Evolutionary conservation across 306 rosid genomes (phyloP), one percentile per base, ranked within the genome.

Genomic region (Fragaria nilgerrensis): DNA sequence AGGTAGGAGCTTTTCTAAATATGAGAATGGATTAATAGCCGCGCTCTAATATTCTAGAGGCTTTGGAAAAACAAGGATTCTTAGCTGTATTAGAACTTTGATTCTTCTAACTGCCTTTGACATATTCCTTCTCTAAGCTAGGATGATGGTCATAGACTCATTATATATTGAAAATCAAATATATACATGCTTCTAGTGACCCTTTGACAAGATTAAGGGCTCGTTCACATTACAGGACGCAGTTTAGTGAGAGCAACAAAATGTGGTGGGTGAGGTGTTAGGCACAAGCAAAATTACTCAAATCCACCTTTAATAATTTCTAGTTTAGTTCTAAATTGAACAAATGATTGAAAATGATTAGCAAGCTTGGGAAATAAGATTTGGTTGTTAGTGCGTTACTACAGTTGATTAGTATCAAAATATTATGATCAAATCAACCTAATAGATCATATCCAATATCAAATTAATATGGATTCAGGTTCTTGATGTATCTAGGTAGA

Each of bases 291-390:
- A 77, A 80, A 86, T 83, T 78, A 82, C 86, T 84, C 76, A 9
- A 56, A 61, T 11, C n/a, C 41, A 27, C 19, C 64, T 72, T 68
- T 81, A 76, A 84, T 83, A 80, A 85, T 82, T 58, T 53, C 59
- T 64, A 63, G 16, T 56, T n/a, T 4, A 9, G 5, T 78, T 68
- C 83, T 70, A 50, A 77, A 80, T 79, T 34, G 78, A 41, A 59
- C 80, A 69, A 87, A 91, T 91, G 86, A 82, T 87, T 87, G 86
- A 56, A 68, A 78, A 79, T 86, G 84, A 87, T 89, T 89, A 77
- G 83, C 72, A 58, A 68, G 65, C 65, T 66, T 58, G 68, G 50
- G 77, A 76, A 52, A 85, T 72, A 78, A 77, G 83, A 85, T 85
- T 82, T 82, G 82, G 82, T 85, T 20, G 82, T 82, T 79, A 70